Evolutionary conservation across 177 flowering plant species (phyloP), one percentile per base, ranked within the genome.

Genomic region (Vitis hybrid): DNA sequence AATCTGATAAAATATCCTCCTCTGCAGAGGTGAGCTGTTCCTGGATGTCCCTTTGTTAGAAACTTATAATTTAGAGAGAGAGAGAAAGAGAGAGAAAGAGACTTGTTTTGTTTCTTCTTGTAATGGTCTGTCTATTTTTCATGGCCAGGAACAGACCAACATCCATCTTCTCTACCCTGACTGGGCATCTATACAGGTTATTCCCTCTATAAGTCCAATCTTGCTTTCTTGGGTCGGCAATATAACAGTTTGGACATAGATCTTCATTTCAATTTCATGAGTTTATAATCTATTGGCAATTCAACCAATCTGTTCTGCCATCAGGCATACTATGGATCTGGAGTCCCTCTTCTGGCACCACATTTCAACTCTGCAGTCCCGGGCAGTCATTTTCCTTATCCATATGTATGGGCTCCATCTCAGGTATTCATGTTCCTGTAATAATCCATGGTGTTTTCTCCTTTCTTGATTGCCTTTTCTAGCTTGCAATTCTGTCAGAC

Each of bases 251-350:
- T 26, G 26, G 26, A 26, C 26, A 26, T 26, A 26, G 26, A 26
- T 26, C 26, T 26, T 26, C 26, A 26, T 26, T 26, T 26, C 0
- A 26, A 26, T 26, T 26, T 14, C 9, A 30, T 11, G 34, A 30
- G 32, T 61, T 7, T 17, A 32, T 34, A 9, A 14, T 26, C 2
- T 32, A 13, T 5, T 61, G 48, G 19, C 11, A 12, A 64, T 64
- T 49, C 54, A 18, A 64, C 8, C 19, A 61, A 12, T 51, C 14
- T 64, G 30, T 15, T 50, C 2, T 14, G 5, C 56, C 66, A 17
- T 64, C 32, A 64, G 66, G 66, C 66, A 50, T 64, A 12, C 6
- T 64, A 50, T 64, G 56, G 66, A 7, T 55, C 56, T 64, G 56
- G 55, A 64, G n/a, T 64, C 54, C 56, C 66, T 49, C 51, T 64